These are phyloP conservation scores for Paecilomyces niveus DNA, from an alignment of 2,329 filamentous ascomycete genomes.

Conservation along the genomic window DNA sequence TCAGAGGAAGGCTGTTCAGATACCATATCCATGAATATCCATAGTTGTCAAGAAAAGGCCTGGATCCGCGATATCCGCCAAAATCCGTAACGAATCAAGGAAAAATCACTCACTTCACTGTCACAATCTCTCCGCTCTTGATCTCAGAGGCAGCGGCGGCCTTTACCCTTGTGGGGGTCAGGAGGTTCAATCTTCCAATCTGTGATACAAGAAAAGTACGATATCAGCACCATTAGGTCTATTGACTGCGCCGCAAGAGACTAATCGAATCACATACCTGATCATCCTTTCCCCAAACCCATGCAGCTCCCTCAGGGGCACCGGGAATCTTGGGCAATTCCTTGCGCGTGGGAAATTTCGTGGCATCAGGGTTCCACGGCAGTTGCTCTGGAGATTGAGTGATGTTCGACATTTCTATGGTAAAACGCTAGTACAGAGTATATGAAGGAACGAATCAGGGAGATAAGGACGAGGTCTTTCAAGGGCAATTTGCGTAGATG, in stretches of 20 bases:
- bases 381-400: constrained; percentile 16
- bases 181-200: constrained; percentile 45
- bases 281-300: constrained; percentile 55
- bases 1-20: constrained; percentile 42
- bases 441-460: not conserved
- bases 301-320: constrained; percentile 50
- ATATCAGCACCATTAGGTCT: constrained; percentile 1
- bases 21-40: not conserved
- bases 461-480: too few relatives aligned
- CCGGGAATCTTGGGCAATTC: constrained; percentile 47
- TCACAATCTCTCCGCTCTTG: constrained; percentile 48
- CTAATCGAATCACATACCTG: constrained; percentile 25
- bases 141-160: constrained; percentile 46
- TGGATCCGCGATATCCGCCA: not conserved
- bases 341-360: constrained; percentile 46
- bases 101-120: constrained; percentile 40
- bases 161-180: constrained; percentile 49
- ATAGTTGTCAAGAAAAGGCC: not conserved
- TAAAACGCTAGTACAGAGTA: too few relatives aligned
- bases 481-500: too few relatives aligned
- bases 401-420: too few relatives aligned
- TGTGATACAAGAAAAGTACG: constrained; percentile 2
- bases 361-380: constrained; percentile 49
- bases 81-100: too few relatives aligned
- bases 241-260: not conserved